phyloP scores from a whole-genome alignment of 2,329 filamentous ascomycete species.

The Sodiomyces alkalinus region DNA sequence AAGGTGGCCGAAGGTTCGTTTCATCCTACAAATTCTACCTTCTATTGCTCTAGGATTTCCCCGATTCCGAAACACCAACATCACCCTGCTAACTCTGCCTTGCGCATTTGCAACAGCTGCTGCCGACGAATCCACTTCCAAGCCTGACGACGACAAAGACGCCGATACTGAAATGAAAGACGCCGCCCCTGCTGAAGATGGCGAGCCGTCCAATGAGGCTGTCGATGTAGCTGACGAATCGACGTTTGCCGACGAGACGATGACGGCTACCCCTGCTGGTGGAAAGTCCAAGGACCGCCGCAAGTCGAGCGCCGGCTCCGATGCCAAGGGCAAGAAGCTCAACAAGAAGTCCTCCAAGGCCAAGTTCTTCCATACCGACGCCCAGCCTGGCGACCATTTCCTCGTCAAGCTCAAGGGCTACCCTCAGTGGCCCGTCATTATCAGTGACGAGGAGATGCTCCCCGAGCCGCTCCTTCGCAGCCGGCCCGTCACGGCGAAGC shows the following conservation, averaged over 20 bases:
- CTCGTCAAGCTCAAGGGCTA: constrained; percentile 90
- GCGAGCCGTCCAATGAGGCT: constrained; percentile 15
- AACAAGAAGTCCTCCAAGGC: constrained; percentile 73
- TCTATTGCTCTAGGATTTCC: constrained; percentile 2
- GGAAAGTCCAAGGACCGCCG: constrained; percentile 40
- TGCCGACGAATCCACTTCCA: constrained; percentile 15
- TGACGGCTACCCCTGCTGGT: constrained; percentile 18
- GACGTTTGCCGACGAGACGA: constrained; percentile 15
- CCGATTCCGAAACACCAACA: neutral
- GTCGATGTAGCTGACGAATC: constrained; percentile 12
- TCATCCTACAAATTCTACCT: constrained; percentile 1
- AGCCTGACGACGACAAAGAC: constrained; percentile 16
- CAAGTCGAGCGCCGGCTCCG: constrained; percentile 54
- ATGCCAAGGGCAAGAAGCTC: constrained; percentile 63
- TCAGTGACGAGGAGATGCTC: constrained; percentile 91
- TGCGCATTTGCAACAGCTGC: constrained; percentile 13
- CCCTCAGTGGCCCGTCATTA: constrained; percentile 84
- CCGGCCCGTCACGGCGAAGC: constrained; percentile 71
- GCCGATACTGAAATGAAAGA: constrained; percentile 54
- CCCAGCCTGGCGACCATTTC: constrained; percentile 81
- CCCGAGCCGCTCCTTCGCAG: constrained; percentile 60
- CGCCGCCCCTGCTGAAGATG: constrained; percentile 22
- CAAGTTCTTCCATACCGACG: constrained; percentile 58
- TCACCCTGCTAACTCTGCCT: constrained; percentile 7
- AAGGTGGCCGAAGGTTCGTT: constrained; percentile 18